Evolutionary conservation across 1,284 basidiomycete species (phyloP).

Genomic region (Neolentinus lepideus): DNA sequence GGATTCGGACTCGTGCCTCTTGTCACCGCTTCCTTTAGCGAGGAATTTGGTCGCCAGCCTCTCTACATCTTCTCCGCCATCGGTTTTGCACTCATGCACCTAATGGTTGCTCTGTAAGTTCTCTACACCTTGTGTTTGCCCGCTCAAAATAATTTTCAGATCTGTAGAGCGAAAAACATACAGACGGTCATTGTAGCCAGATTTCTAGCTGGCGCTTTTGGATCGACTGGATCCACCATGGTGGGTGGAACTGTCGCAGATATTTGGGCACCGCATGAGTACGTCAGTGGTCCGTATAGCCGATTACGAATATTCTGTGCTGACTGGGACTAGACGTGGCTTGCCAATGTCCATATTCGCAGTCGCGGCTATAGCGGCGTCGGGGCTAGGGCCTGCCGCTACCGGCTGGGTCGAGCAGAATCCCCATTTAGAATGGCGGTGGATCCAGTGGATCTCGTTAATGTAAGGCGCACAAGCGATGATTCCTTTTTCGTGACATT

Average conservation of each 20-base stretch:
- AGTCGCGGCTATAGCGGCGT: conserved; percentile 48
- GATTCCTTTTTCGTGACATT: conserved; percentile 3
- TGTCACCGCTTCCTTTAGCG: conserved; percentile 66
- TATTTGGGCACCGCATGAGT: conserved; percentile 60
- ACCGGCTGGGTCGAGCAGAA: conserved; percentile 69
- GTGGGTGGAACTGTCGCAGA: conserved; percentile 76
- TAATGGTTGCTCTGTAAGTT: conserved; percentile 57
- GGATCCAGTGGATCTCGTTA: conserved; percentile 78
- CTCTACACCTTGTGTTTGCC: neutral
- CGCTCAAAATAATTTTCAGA: neutral
- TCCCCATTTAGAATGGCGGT: conserved; percentile 58
- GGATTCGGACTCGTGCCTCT: conserved; percentile 71
- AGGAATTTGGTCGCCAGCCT: conserved; percentile 71
- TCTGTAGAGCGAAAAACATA: conserved; percentile 53
- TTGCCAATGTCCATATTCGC: conserved; percentile 68
- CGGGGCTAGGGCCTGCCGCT: conserved; percentile 60
- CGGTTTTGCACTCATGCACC: conserved; percentile 52
- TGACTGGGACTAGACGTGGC: conserved; percentile 40
- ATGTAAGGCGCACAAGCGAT: conserved; percentile 33
- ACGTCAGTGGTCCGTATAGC: conserved; percentile 2
- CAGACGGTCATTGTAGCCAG: conserved; percentile 62
- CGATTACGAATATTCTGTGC: neutral
- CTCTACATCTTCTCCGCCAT: conserved; percentile 55
- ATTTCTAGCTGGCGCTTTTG: conserved; percentile 63
- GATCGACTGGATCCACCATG: conserved; percentile 66